Evolutionary conservation across 257 asterid genomes (phyloP).

Genomic region (Solanum acaule): DNA sequence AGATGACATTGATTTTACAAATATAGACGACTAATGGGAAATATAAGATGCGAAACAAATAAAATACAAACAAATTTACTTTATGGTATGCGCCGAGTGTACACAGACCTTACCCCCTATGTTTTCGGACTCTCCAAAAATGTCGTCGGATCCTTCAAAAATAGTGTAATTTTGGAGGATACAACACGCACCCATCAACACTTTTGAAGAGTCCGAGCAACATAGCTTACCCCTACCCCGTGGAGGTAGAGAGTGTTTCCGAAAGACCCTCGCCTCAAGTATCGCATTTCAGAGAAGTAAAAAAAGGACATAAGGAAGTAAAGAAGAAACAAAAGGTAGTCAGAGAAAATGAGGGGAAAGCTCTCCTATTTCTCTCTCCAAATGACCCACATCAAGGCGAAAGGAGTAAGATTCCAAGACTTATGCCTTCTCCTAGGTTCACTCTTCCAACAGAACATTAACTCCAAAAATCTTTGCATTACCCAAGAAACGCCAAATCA

Average conservation of each 20-base stretch:
- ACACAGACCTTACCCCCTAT: background rate
- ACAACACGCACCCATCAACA: background rate
- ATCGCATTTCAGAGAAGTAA: background rate
- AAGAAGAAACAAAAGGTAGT: background rate
- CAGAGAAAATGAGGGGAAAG: background rate
- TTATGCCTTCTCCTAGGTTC: background rate
- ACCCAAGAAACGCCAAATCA: background rate
- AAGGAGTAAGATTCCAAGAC: background rate
- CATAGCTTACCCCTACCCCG: background rate
- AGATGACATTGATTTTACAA: background rate
- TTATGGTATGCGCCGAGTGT: background rate
- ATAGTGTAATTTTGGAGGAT: background rate
- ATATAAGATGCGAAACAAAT: background rate
- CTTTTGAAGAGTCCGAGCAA: background rate
- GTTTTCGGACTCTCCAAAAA: background rate
- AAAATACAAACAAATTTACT: background rate
- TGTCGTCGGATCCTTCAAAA: background rate
- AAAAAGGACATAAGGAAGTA: background rate
- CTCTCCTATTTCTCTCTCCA: background rate
- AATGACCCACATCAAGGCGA: background rate
- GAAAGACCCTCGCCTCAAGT: background rate
- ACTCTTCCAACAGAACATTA: background rate
- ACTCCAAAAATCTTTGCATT: background rate
- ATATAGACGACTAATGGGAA: background rate
- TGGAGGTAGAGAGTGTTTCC: background rate